Base-by-base conservation (phyloP, 345 rosid genomes). In the Gossypium thurberi region DNA sequence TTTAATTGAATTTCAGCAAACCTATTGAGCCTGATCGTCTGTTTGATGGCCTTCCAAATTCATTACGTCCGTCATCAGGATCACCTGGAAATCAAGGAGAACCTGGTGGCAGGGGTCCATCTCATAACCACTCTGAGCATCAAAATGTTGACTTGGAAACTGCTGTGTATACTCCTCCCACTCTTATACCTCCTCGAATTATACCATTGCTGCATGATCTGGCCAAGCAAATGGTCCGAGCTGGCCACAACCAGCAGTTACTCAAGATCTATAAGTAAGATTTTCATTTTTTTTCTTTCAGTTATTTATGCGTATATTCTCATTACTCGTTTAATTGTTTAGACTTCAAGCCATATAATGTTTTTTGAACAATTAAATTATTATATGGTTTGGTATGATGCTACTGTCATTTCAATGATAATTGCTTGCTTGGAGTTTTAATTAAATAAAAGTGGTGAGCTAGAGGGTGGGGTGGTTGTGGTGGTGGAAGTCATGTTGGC, bases 11-110 rank as follows among this genome's bases (percentile, higher is more conserved):
- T 74, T 72, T 75, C 91, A 95, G 98, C 86, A 92, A 92, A 77
- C 89, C 99, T 2, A 89, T 92, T 80, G 98, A 95, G 75, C 94
- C 99, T 79, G 99, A 92, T 77, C 94, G 89, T 68, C 94, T 95
- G 80, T 95, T 90, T 75, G 96, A 91, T 74, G 88, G 99, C 81
- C 93, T 95, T 56, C 99, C 99, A 43, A 91, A 88, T 81, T 89
- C 98, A 17, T 78, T 91, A 84, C 92, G 96, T 53, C 98, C 99
- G 23, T 87, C 98, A 9, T 75, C 92, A 47, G 94, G 81, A 37
- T 86, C 89, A 52, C 86, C 87, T 28, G 84, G 78, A 63, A 77
- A 88, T 69, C 86, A 74, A 12, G 82, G 74, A 48, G 84, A 86
- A 53, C 51, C 84, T 58, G 78, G 83, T 77, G 87, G 82, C 43